Evolutionary conservation across 495 filamentous ascomycete species (phyloP).

Genomic region (Margaritispora aquatica): DNA sequence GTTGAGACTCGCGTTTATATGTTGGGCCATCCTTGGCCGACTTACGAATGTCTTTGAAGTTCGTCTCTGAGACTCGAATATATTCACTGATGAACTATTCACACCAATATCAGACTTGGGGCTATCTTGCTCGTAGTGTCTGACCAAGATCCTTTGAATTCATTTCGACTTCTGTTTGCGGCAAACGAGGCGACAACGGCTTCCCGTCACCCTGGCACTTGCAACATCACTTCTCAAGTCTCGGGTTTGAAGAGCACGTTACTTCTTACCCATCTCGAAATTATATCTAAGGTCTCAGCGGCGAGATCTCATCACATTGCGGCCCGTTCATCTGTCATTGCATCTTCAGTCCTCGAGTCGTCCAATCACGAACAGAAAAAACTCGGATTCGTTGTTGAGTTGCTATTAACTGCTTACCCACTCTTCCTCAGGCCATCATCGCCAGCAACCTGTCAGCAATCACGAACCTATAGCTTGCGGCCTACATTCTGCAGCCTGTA

Average conservation of each 20-base stretch:
- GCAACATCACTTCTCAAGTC: slow-evolving; percentile 6
- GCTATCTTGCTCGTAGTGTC: too few relatives aligned
- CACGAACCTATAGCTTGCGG: not conserved
- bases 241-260: slow-evolving; percentile 7
- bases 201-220: slow-evolving; percentile 12
- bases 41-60: not conserved
- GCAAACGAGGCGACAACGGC: slow-evolving; percentile 19
- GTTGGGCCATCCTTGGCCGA: not conserved
- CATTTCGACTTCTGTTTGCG: slow-evolving; percentile 22
- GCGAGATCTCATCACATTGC: slow-evolving; percentile 5
- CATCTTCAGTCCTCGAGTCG: not conserved
- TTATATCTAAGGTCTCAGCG: not conserved
- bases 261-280: slow-evolving; percentile 1
- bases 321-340: slow-evolving; percentile 7
- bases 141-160: slow-evolving; percentile 7
- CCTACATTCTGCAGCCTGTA: not conserved
- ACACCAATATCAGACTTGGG: too few relatives aligned
- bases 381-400: not conserved
- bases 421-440: not conserved
- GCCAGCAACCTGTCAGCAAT: not conserved
- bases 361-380: not conserved
- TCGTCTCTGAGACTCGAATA: too few relatives aligned
- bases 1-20: not conserved
- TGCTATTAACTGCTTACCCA: not conserved
- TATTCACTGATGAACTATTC: too few relatives aligned